Conservation (phyloP, 495 filamentous ascomycete genomes). For the Xylaria flabelliformis region DNA sequence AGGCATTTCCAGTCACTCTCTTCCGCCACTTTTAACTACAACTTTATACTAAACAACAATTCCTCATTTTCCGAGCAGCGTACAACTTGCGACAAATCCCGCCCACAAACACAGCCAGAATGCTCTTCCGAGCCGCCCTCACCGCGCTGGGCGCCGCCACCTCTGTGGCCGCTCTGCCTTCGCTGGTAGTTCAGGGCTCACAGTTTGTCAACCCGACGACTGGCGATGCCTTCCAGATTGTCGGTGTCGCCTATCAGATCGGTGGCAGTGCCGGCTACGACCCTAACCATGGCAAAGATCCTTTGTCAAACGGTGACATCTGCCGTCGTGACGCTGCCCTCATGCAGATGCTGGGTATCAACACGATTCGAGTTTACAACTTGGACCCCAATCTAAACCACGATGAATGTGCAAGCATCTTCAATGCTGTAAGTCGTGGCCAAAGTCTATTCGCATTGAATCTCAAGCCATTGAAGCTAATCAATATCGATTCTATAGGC, state of each 20-base stretch:
- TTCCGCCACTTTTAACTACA: conserved; percentile 27
- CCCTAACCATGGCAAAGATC: conserved; percentile 64
- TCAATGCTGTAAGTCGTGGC: conserved; percentile 75
- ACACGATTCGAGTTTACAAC: conserved; percentile 95
- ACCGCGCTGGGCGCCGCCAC: conserved; percentile 55
- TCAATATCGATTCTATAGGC: conserved; percentile 32
- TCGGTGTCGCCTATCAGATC: conserved; percentile 95
- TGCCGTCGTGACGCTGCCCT: conserved; percentile 92
- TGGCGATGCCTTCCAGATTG: conserved; percentile 81
- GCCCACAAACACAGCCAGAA: conserved; percentile 20
- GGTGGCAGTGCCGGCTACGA: conserved; percentile 85
- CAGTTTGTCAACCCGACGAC: conserved; percentile 85
- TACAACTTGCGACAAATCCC: background rate
- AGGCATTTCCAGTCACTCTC: conserved; percentile 31
- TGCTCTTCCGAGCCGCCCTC: conserved; percentile 49
- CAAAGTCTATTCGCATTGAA: background rate
- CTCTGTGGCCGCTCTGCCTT: conserved; percentile 69
- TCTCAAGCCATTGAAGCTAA: background rate
- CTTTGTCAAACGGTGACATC: conserved; percentile 72
- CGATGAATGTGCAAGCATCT: conserved; percentile 87
- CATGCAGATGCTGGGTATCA: conserved; percentile 83
- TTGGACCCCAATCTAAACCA: conserved; percentile 83
- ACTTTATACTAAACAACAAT: conserved; percentile 19
- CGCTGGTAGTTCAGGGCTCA: conserved; percentile 74
- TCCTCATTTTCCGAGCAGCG: conserved; percentile 8